Percentiles rank a stretch among this genome's conserved stretches.
Evolutionary conservation across 176 grass and related monocot genomes (phyloP).

Genomic region (Bromus sterilis): DNA sequence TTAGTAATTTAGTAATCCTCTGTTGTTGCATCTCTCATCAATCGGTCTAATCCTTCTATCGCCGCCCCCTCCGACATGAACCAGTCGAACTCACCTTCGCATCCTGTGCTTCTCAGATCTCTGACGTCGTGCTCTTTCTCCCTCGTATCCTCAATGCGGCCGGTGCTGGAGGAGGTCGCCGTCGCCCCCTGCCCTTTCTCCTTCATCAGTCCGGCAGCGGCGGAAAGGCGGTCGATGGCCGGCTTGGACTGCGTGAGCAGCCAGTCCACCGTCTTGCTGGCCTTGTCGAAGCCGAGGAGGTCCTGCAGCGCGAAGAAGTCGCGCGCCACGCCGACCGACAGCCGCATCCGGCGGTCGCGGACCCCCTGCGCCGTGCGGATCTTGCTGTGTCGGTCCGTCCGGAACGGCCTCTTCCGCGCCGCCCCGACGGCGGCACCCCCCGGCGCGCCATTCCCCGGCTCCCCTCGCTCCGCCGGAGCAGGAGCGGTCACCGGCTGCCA

Average conservation of each 20-base stretch:
- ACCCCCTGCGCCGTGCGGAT: conserved; percentile 78
- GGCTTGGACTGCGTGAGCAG: conserved; percentile 68
- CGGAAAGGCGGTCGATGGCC: conserved; percentile 49
- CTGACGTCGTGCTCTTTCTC: conserved; percentile 23
- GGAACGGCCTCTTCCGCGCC: conserved; percentile 31
- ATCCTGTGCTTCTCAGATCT: conserved; percentile 12
- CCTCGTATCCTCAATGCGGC: not conserved
- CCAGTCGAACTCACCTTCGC: conserved; percentile 1
- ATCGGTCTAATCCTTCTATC: conserved; percentile 25
- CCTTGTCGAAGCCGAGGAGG: conserved; percentile 78
- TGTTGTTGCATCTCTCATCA: conserved; percentile 19
- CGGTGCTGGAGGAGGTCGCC: conserved; percentile 14
- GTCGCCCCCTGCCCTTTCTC: conserved; percentile 13
- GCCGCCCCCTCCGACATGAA: not conserved
- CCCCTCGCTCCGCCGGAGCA: not conserved
- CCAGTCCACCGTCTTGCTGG: conserved; percentile 82
- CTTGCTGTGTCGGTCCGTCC: conserved; percentile 89
- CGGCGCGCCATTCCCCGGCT: not conserved
- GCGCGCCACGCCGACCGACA: conserved; percentile 66
- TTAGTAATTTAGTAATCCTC: not conserved
- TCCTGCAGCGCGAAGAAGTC: conserved; percentile 89
- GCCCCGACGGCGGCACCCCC: not conserved
- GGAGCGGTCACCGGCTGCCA: not conserved
- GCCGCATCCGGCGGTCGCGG: conserved; percentile 79
- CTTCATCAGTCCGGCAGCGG: not conserved